These are phyloP conservation scores for Streptanthus diversifolius DNA, from an alignment of 345 rosid genomes.

Conservation along the genomic window DNA sequence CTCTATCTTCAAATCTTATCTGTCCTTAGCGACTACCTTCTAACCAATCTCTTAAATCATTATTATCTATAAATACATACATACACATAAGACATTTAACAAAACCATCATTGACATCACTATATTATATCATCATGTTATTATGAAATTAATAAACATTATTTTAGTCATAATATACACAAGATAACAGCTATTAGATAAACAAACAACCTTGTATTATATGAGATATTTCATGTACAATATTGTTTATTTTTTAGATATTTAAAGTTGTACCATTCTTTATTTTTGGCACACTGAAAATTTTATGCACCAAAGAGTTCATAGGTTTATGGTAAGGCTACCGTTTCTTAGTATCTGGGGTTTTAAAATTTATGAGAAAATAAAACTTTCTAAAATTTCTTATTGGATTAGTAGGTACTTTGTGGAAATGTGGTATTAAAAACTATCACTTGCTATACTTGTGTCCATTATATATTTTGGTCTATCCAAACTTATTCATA, in stretches of 20 bases:
- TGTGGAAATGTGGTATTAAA: background rate
- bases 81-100: slow-evolving; percentile 16
- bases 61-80: slow-evolving; percentile 1
- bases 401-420: background rate
- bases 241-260: background rate
- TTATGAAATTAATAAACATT: slow-evolving; percentile 3
- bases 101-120: slow-evolving; percentile 15
- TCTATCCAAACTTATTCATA: background rate
- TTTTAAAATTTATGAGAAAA: background rate
- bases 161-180: background rate
- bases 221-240: background rate
- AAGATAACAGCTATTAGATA: background rate
- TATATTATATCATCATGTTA: background rate
- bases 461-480: background rate
- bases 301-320: background rate
- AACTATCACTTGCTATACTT: background rate
- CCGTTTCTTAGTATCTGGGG: background rate
- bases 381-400: background rate
- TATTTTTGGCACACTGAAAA: background rate
- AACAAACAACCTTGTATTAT: background rate
- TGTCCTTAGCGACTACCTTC: slow-evolving; percentile 13
- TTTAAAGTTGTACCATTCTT: background rate
- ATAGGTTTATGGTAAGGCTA: background rate
- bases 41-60: slow-evolving; percentile 6
- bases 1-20: slow-evolving; percentile 15